phyloP scores from a whole-genome alignment of 2,329 filamentous ascomycete species.

The Amauroascus verrucosus region DNA sequence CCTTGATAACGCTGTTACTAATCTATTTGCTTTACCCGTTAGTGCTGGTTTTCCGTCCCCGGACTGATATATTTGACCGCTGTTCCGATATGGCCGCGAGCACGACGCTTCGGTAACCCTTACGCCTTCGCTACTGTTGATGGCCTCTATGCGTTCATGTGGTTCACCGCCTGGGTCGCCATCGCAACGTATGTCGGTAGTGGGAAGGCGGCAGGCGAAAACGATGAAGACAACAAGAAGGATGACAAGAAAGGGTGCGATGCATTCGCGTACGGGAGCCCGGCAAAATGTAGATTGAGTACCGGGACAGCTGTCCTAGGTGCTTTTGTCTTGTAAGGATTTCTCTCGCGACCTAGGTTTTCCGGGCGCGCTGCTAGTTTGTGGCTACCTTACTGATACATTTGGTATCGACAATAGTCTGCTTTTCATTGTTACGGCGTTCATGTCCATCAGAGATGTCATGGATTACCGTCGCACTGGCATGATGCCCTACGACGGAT shows the following conservation, averaged over 20 bases:
- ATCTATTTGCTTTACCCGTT: slow-evolving; percentile 3
- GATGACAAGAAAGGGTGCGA: slow-evolving; percentile 42
- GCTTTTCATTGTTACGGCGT: slow-evolving; percentile 44
- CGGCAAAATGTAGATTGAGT: slow-evolving; percentile 47
- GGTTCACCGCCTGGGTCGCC: slow-evolving; percentile 50
- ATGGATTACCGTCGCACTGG: slow-evolving; percentile 49
- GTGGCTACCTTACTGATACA: not conserved
- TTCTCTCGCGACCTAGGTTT: not conserved
- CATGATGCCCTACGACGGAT: slow-evolving; percentile 40
- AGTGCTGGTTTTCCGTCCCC: slow-evolving; percentile 52
- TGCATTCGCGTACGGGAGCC: slow-evolving; percentile 46
- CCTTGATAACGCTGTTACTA: slow-evolving; percentile 1
- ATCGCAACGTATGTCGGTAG: slow-evolving; percentile 47
- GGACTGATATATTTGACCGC: slow-evolving; percentile 50
- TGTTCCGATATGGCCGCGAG: slow-evolving; percentile 51
- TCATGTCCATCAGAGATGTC: slow-evolving; percentile 46
- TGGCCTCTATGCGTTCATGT: slow-evolving; percentile 45
- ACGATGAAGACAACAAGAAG: slow-evolving; percentile 30
- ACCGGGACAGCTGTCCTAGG: slow-evolving; percentile 47
- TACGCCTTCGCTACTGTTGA: slow-evolving; percentile 51
- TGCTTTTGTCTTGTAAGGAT: slow-evolving; percentile 46
- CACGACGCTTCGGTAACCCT: slow-evolving; percentile 48
- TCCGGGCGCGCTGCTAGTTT: not conserved
- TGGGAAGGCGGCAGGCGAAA: slow-evolving; percentile 44
- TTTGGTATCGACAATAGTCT: slow-evolving; percentile 34